Base-by-base conservation (phyloP, 75 land plant species). In the Cupressus sempervirens region DNA sequence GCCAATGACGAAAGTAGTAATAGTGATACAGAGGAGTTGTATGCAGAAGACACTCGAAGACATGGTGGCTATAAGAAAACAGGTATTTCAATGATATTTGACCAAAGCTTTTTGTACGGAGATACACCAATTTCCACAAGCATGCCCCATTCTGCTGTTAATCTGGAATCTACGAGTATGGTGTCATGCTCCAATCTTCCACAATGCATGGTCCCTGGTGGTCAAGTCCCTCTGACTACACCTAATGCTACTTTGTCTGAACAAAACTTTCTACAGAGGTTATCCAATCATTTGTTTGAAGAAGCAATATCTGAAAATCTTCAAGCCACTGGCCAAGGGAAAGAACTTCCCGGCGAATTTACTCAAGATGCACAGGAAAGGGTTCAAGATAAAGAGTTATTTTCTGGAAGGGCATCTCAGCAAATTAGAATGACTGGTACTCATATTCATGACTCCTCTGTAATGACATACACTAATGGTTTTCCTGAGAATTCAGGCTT, bases 21-120 rank as follows among this genome's bases (percentile, higher is more conserved):
- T n/a, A 79, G 81, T 45, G 81, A 79, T 13, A 79, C 81, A 79
- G 81, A 79, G 23, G 81, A 79, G 81, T 79, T 79, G 81, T 79
- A 79, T 79, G 81, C 81, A 79, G 46, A 45, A 11, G 48, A 79
- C 48, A 36, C n/a, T 79, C 48, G 81, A 43, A 45, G 81, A 79
- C 48, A 45, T 79, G 81, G 50, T 79, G 81, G 81, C 81, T 45
- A 45, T 12, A 79, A n/a, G 81, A 79, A 45, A 45, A n/a, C 29
- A 7, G 81, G 81, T 11, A 45, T 26, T 26, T 79, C 81, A 79
- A 45, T 79, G 46, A 38, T 26, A 79, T 26, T 41, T 45, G 81
- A 79, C 43, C 48, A 79, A 45, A 43, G 50, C 29, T 10, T 41
- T 79, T 45, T 79, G 48, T 43, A 79, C 45, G 81, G 48, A 45